Base-by-base conservation (phyloP, 345 rosid genomes). In the Sisymbrium irio region DNA sequence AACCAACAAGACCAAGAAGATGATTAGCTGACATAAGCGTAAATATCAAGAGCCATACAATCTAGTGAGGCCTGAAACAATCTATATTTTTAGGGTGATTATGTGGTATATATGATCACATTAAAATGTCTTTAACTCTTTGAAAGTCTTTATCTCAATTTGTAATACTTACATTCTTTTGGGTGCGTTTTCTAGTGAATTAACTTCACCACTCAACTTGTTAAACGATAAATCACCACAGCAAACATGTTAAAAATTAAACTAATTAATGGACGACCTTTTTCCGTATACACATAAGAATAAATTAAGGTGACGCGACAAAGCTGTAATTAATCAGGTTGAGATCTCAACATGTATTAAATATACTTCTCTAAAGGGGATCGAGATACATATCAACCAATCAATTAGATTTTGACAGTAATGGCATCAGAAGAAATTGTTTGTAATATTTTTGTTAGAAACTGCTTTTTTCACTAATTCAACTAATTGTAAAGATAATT, bases 161-260 rank as follows among this genome's bases (percentile, higher is more conserved):
- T 53, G 17, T 27, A 53, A 1, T 53, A 53, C 58, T 53, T 53
- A 53, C 58, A 18, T 53, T 27, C 27, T 13, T 13, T 2, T 27
- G 36, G 36, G 36, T 53, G n/a, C 11, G 13, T 53, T 53, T 27
- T 3, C 18, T 13, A 13, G 58, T 20, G 11, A 20, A 2, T 5
- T 1, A 46, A 74, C 46, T 65, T 54, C 65, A 37, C 77, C 71
- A 14, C 36, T 65, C 39, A 33, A 36, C n/a, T n/a, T n/a, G n/a
- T n/a, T n/a, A n/a, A n/a, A n/a, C n/a, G n/a, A n/a, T n/a, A n/a
- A n/a, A n/a, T 74, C 78, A 18, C 77, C 64, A 63, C 65, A 50
- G 33, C 30, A 54, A 41, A 71, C 37, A 28, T 35, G 17, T 49
- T 9, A n/a, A 17, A 22, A 45, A 45, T 0, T 46, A 7, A 18